Base-by-base conservation (phyloP, 148 eudicot species). In the Cornus suecica region DNA sequence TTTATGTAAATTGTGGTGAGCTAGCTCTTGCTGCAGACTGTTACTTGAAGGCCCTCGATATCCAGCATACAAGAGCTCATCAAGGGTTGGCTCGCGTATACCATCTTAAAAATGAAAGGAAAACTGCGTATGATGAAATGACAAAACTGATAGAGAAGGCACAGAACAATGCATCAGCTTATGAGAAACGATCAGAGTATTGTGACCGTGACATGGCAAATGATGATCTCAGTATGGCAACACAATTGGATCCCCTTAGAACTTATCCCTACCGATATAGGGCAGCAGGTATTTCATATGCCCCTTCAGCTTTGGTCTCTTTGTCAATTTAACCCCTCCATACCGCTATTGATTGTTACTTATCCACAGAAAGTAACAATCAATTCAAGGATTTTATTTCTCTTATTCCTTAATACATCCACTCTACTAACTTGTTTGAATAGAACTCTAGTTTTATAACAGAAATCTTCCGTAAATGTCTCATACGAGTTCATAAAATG, bases 81-180 rank as follows among this genome's bases (percentile, higher is more conserved):
- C 89, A 86, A 73, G 89, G 89, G 52, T 78, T 86, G 67, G 89
- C 89, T 48, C 84, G 89, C 26, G 89, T 86, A 2, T 81, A 86
- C 69, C 79, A 77, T 78, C 80, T 86, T 6, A 84, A 75, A 69
- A 80, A 84, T 61, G 58, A 77, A 37, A 70, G 81, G 29, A 75
- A 82, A 71, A 79, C 72, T 30, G 89, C 89, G 32, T 86, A 84
- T 66, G 87, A 84, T 60, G 89, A 86, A 71, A 84, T 86, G 89
- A 79, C 89, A 63, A 84, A 82, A 74, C 78, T 86, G 68, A 86
- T 86, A 30, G 83, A 86, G 65, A 86, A 82, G 71, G 89, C 87
- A 16, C 70, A 74, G 73, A 70, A 79, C 37, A 81, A 77, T 58
- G 89, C 89, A 24, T 82, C 87, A 52, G 89, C 89, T 64, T 84